A percentile compares a stretch with the other conserved stretches of the same genome.
phyloP scores from a whole-genome alignment of 768 basidiomycete species.

The Scleroderma citrinum region DNA sequence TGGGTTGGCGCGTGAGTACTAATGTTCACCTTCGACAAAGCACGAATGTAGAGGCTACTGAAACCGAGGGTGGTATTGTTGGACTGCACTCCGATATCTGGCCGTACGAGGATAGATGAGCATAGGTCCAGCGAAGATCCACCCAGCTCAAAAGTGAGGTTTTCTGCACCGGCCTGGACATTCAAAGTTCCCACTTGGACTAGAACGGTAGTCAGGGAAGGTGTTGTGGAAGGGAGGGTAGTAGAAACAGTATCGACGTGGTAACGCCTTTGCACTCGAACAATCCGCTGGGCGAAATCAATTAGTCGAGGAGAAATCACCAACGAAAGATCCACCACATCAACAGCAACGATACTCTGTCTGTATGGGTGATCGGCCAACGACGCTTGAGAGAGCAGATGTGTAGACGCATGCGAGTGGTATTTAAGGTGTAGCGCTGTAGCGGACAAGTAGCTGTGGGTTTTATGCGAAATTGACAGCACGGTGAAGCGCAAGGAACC shows the following conservation, averaged over 20 bases:
- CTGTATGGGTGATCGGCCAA: constrained; percentile 8
- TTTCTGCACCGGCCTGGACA: constrained; percentile 65
- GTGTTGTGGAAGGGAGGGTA: constrained; percentile 1
- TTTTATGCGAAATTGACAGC: constrained; percentile 14
- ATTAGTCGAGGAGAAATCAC: constrained; percentile 53
- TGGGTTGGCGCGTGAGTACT: constrained; percentile 38
- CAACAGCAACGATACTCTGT: constrained; percentile 29
- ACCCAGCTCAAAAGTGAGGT: constrained; percentile 58
- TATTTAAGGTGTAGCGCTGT: constrained; percentile 23
- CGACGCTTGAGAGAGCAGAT: constrained; percentile 13
- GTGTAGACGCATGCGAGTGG: constrained; percentile 8
- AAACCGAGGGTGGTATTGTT: constrained; percentile 45
- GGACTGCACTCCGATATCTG: constrained; percentile 30
- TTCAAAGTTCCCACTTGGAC: constrained; percentile 39
- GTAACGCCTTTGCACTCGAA: constrained; percentile 44
- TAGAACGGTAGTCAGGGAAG: constrained; percentile 32
- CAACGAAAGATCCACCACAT: constrained; percentile 37
- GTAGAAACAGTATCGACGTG: neutral
- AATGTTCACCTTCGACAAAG: constrained; percentile 43
- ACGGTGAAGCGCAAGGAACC: constrained; percentile 15
- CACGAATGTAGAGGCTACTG: constrained; percentile 49
- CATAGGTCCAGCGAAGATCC: constrained; percentile 25
- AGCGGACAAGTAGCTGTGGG: constrained; percentile 19
- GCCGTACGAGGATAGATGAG: constrained; percentile 14
- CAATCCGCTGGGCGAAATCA: constrained; percentile 48